Evolutionary conservation across 2,329 filamentous ascomycete species (phyloP), one percentile per base, ranked within the genome.

Genomic region (Sarocladiaceae sp.): DNA sequence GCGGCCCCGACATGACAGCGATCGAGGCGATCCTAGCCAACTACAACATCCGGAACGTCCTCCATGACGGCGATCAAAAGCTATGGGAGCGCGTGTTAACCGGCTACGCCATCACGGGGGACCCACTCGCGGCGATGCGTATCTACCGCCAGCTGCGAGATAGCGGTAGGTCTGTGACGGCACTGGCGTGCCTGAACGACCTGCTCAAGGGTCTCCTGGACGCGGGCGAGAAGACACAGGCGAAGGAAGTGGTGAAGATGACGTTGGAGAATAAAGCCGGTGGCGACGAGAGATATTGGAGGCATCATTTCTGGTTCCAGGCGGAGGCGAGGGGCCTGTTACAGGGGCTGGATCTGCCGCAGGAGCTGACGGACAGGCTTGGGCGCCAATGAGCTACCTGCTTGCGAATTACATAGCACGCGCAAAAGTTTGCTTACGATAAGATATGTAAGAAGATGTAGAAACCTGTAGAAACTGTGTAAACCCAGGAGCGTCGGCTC

Each of bases 81-180:
- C 79, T 89, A 53, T 88, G 82, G 73, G 83, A 87, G 60, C 74
- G 82, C 44, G 69, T 84, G 48, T 74, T 89, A 50, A 76, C 80
- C 55, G 83, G 82, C 1, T 87, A 83, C 58, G 76, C 82, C 6
- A 51, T 61, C 11, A 61, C 66, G 9, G 74, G 75, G 35, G 70
- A 82, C 47, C 62, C 71, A 0, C 58, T 59, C 26, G 66, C 61
- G 24, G 77, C 78, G 2, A 64, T 77, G 53, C 56, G 56, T 39
- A 62, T 78, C 31, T 75, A 78, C 51, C 59, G 68, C 42, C 62
- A 66, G 48, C 62, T 78, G 23, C 57, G 54, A 15, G 56, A 64
- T 44, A 55, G 55, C 5, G 57, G 64, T 10, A 62, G 69, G 20
- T 62, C 65, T 3, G 60, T 63, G 13, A 66, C 73, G 11, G 64